Conservation (phyloP, 73 alveolate genomes). For the Stentor coeruleus region DNA sequence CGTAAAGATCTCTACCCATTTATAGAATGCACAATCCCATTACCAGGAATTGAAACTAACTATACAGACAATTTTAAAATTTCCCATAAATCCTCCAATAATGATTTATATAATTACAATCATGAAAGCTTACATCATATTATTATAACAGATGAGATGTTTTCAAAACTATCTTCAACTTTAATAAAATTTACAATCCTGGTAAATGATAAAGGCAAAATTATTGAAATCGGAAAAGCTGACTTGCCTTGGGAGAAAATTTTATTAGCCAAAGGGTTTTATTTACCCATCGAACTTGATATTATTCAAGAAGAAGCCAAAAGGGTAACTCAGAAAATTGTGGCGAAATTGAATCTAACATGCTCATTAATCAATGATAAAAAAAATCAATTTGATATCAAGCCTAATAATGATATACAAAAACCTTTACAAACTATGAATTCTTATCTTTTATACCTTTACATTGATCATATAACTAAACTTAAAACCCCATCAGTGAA, state of each 20-base stretch:
- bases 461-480: conserved; percentile 12
- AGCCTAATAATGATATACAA: neutral
- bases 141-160: neutral
- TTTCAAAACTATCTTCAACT: neutral
- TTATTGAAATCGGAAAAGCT: neutral
- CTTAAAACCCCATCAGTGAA: conserved; percentile 28
- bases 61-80: neutral
- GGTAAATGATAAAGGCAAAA: neutral
- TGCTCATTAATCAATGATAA: neutral
- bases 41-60: neutral
- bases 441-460: neutral
- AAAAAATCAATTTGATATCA: too few species aligned
- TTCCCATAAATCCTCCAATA: neutral
- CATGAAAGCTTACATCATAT: conserved; percentile 1
- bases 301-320: neutral
- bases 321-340: neutral
- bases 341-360: neutral
- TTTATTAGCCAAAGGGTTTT: neutral
- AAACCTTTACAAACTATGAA: neutral
- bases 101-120: neutral
- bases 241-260: conserved; percentile 6
- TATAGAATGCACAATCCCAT: neutral
- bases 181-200: neutral
- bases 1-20: neutral
- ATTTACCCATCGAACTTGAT: neutral